Evolutionary conservation across 2,329 filamentous ascomycete genomes (phyloP), one percentile per base, ranked within the genome.

Genomic region (Ophiostoma himal-ulmi): DNA sequence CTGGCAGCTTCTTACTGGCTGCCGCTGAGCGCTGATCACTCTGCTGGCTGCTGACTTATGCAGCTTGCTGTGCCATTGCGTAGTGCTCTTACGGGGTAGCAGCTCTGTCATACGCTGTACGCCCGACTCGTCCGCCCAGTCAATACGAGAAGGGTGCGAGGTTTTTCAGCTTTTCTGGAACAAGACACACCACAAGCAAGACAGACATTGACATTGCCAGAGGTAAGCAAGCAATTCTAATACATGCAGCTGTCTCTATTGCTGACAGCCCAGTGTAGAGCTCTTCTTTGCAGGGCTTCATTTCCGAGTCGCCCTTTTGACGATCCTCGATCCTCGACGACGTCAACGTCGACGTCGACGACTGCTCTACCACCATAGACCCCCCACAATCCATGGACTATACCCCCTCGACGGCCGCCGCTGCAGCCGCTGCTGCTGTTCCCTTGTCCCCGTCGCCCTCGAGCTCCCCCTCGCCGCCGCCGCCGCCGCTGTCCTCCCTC

Each of bases 391-490:
- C 36, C 62, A 65, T 65, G 34, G 36, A 65, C 62, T 62, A 62
- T 34, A 62, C 57, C 57, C 57, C 57, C 57, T 36, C 57, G 14
- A 62, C 57, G 57, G 57, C 57, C 57, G 57, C 57, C 57, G 57
- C 57, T 62, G 57, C 57, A 62, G 57, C 57, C 57, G 57, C 57
- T 34, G 57, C 57, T 20, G 57, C 57, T 30, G 57, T 62, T 26
- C 62, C 62, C 34, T 20, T 65, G 34, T 37, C 62, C 14, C 62
- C 62, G n/a, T 65, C 62, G 17, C 62, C 62, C 34, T 39, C 62
- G 13, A 65, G 22, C 62, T 65, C 62, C 13, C 62, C 62, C 3
- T 65, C 62, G 62, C 62, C 62, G 62, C 62, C 62, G 34, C 34
- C 36, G 34, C 62, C 62, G 62, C 62, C 62, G 34, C 62, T 65